Conservation (phyloP, 1,284 basidiomycete species). For the Melanopsichium pennsylvanicum region DNA sequence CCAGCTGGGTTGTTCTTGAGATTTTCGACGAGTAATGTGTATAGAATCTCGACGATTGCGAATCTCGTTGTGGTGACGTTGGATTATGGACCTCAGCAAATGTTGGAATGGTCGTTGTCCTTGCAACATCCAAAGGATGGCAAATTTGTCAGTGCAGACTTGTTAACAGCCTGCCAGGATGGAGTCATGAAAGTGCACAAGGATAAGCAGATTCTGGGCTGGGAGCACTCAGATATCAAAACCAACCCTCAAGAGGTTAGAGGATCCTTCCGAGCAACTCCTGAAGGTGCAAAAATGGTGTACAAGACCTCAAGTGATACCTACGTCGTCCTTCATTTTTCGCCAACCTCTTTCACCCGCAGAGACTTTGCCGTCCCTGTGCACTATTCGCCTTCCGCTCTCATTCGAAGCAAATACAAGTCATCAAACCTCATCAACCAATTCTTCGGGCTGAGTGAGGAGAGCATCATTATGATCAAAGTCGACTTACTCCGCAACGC, state of each 20-base stretch:
- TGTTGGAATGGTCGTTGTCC: constrained; percentile 19
- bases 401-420: not conserved
- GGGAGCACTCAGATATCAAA: constrained; percentile 13
- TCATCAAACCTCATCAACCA: constrained; percentile 4
- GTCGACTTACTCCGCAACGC: constrained; percentile 39
- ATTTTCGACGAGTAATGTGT: constrained; percentile 70
- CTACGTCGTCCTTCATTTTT: constrained; percentile 7
- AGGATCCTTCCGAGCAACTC: constrained; percentile 1
- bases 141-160: constrained; percentile 9
- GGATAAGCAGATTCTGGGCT: not conserved
- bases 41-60: constrained; percentile 58
- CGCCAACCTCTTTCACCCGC: constrained; percentile 2
- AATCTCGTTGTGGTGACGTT: constrained; percentile 15
- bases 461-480: constrained; percentile 23
- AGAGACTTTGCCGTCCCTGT: constrained; percentile 21
- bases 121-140: not conserved
- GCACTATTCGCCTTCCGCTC: not conserved
- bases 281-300: not conserved
- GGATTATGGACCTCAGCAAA: constrained; percentile 15
- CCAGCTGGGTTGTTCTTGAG: constrained; percentile 65
- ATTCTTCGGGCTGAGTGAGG: constrained; percentile 22
- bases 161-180: not conserved
- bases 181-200: not conserved
- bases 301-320: constrained; percentile 15
- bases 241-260: not conserved